Base-by-base conservation (phyloP, 164 flowering plant genomes). In the Nymphaea thermarum region DNA sequence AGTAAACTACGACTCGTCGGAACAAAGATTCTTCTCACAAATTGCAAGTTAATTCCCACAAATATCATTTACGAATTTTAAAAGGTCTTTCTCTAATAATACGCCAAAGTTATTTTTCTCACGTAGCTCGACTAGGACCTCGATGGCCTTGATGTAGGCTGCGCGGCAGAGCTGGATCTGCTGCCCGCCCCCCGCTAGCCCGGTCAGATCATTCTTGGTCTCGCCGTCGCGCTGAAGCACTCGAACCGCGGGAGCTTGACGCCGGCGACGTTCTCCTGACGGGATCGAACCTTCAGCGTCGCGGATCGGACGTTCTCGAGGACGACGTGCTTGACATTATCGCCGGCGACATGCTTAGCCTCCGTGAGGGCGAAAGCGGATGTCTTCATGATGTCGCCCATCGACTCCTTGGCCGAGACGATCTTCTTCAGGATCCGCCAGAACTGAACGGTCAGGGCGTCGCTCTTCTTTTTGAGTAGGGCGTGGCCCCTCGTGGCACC, bases 401-500 rank as follows among this genome's bases (percentile, higher is more conserved):
- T 91, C 4, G 90, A 80, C 72, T 93, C 97, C 66, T 93, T 93
- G 4, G 96, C 80, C 0, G 90, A 74, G 11, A 93, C 98, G 63
- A 93, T 93, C 64, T 87, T 86, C 80, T 89, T 91, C 11, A 93
- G 86, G 66, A 93, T 89, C 75, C 80, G 87, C 25, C 98, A 90
- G 68, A 93, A 93, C 67, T 91, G 97, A 43, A 88, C 86, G 4
- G 98, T 93, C 41, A 93, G 76, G 57, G 98, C 98, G 74, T 93
- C 98, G 69, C 95, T 87, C 81, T 93, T 93, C 86, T 93, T 93
- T 83, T 93, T 93, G 63, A 93, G 90, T 42, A 91, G 87, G 64
- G 98, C 97, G 66, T 93, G 98, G 62, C 97, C 98, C 71, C 98
- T 81, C 3, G 98, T 93, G 14, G 98, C 98, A 51, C 98, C 98